Conservation (phyloP, 2,329 filamentous ascomycete genomes). For the Sporothrix sp. region DNA sequence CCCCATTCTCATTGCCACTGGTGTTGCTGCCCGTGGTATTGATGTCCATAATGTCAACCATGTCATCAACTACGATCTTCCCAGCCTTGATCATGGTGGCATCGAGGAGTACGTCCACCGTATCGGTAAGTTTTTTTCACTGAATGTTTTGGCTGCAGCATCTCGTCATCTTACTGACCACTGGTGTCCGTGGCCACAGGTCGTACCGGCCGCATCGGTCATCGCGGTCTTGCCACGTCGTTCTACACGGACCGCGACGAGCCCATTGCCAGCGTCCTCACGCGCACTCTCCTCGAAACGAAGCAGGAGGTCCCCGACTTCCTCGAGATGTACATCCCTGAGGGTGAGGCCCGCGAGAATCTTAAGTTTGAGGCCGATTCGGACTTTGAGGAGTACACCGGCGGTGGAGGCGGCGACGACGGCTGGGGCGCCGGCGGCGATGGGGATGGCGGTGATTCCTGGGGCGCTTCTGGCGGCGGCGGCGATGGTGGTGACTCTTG, state of each 20-base stretch:
- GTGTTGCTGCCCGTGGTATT: conserved; percentile 77
- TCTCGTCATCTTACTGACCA: conserved; percentile 11
- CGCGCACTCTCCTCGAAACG: conserved; percentile 73
- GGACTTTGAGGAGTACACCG: conserved; percentile 34
- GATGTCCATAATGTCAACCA: conserved; percentile 82
- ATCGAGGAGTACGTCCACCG: conserved; percentile 92
- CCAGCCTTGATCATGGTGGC: conserved; percentile 63
- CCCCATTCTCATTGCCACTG: conserved; percentile 79
- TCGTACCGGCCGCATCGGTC: conserved; percentile 87
- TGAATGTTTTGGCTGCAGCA: neutral
- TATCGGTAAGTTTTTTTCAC: conserved; percentile 55
- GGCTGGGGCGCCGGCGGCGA: conserved; percentile 21
- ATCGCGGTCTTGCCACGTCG: conserved; percentile 74
- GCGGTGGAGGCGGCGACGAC: conserved; percentile 15
- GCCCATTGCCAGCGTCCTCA: conserved; percentile 61
- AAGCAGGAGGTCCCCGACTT: conserved; percentile 76
- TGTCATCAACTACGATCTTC: conserved; percentile 89
- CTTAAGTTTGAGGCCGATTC: conserved; percentile 48
- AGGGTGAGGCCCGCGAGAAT: conserved; percentile 37
- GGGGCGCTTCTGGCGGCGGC: conserved; percentile 4
- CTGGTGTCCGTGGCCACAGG: conserved; percentile 42
- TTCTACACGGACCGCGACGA: conserved; percentile 77
- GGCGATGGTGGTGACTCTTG: neutral
- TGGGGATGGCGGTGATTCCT: conserved; percentile 4
- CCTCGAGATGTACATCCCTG: conserved; percentile 53